A percentile compares a stretch with the other conserved stretches of the same genome.
Evolutionary conservation across 2,329 filamentous ascomycete species (phyloP).

Genomic region (Leptoxyphium fumago): DNA sequence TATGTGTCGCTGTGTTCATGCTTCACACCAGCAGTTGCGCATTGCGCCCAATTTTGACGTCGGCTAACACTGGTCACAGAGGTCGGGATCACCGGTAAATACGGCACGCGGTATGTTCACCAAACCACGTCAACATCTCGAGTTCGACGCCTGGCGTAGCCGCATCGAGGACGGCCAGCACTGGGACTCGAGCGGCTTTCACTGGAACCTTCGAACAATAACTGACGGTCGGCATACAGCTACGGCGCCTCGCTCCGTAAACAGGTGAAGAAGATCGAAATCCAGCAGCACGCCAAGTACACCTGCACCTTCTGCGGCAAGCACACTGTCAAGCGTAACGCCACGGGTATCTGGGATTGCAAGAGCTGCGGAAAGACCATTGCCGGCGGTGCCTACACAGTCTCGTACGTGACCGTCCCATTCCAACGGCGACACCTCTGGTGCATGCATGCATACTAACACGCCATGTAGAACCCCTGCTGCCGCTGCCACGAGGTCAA

Average conservation of each 20-base stretch:
- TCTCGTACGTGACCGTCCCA: slow-evolving; percentile 60
- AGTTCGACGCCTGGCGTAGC: too few species aligned
- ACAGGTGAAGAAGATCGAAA: slow-evolving; percentile 99
- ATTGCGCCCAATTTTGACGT: neutral
- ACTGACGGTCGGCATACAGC: slow-evolving; percentile 32
- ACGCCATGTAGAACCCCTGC: slow-evolving; percentile 59
- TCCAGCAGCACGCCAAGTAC: slow-evolving; percentile 95
- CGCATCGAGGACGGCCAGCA: too few species aligned
- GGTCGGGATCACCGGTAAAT: slow-evolving; percentile 98
- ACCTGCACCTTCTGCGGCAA: slow-evolving; percentile 98
- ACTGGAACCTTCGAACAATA: too few species aligned
- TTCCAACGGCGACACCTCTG: neutral
- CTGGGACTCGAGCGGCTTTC: too few species aligned
- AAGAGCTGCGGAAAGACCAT: slow-evolving; percentile 86
- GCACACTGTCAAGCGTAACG: slow-evolving; percentile 59
- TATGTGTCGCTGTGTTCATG: slow-evolving; percentile 4
- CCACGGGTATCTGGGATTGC: slow-evolving; percentile 96
- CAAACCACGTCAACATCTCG: too few species aligned
- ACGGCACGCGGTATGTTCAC: slow-evolving; percentile 72
- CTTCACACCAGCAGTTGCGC: neutral
- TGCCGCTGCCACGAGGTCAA: slow-evolving; percentile 86
- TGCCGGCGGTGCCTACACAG: slow-evolving; percentile 84
- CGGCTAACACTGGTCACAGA: slow-evolving; percentile 22
- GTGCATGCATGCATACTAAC: slow-evolving; percentile 13
- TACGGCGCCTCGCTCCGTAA: slow-evolving; percentile 99